Evolutionary conservation across 2,329 filamentous ascomycete species (phyloP).

Genomic region (Pseudogymnoascus sp.): DNA sequence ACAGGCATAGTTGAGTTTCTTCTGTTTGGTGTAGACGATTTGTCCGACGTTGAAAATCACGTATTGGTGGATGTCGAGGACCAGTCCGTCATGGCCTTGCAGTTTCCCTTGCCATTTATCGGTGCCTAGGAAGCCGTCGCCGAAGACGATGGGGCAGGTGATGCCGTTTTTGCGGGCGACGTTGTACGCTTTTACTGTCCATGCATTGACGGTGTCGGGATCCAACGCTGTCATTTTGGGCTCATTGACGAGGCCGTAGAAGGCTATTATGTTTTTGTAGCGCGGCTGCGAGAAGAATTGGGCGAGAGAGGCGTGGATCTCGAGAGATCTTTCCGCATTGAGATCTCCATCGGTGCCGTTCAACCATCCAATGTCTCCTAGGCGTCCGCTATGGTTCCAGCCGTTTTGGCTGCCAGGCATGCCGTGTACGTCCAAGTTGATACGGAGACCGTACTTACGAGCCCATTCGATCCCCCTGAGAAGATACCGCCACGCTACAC

Average conservation of each 20-base stretch:
- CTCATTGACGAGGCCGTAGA: slow-evolving; percentile 94
- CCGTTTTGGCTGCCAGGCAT: slow-evolving; percentile 91
- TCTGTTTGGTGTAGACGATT: slow-evolving; percentile 70
- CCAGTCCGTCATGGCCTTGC: slow-evolving; percentile 60
- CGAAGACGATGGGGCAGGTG: slow-evolving; percentile 68
- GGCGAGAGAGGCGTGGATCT: slow-evolving; percentile 78
- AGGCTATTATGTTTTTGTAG: slow-evolving; percentile 83
- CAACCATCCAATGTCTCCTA: slow-evolving; percentile 76
- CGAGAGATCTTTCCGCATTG: slow-evolving; percentile 75
- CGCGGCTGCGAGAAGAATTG: slow-evolving; percentile 89
- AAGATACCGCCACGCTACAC: slow-evolving; percentile 87
- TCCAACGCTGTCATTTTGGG: slow-evolving; percentile 70
- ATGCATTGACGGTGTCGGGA: slow-evolving; percentile 59
- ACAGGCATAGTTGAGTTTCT: slow-evolving; percentile 84
- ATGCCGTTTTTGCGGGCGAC: slow-evolving; percentile 72
- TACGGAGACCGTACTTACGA: slow-evolving; percentile 80
- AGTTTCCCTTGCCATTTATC: slow-evolving; percentile 84
- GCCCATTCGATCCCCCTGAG: slow-evolving; percentile 89
- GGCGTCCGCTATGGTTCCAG: slow-evolving; percentile 90
- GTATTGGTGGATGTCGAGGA: slow-evolving; percentile 97
- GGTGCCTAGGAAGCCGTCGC: slow-evolving; percentile 90
- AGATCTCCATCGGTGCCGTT: slow-evolving; percentile 76
- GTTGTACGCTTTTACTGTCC: slow-evolving; percentile 68
- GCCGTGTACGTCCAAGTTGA: slow-evolving; percentile 91
- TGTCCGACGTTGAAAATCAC: slow-evolving; percentile 93